Evolutionary conservation across 179 eudicot genomes (phyloP), one percentile per base, ranked within the genome.

Genomic region (Spinacia oleracea): DNA sequence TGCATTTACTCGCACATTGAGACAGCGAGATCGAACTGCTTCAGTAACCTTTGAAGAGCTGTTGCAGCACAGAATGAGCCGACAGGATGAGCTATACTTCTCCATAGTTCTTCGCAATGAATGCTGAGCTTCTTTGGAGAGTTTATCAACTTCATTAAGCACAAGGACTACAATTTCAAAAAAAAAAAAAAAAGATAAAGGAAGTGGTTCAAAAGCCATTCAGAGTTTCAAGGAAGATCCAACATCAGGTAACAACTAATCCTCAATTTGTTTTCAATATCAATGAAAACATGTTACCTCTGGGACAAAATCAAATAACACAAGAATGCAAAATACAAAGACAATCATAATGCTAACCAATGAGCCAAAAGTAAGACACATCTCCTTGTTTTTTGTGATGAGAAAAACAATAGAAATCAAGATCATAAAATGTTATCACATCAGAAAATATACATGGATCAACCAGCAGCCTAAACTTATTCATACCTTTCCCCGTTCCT

Each of bases 41-140:
- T 95, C 98, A 60, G 90, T 93, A 60, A 95, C 98, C 79, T 88
- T 95, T 48, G 98, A 95, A 67, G 98, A 95, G 79, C 98, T 95
- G 81, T 93, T 91, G 86, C 97, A 95, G 83, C 97, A 95, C 40
- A 95, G 84, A 78, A 95, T 95, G 60, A 95, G 88, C 75, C 98
- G 88, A 77, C 98, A 95, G 6, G 97, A 93, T 60, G 98, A 88
- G 85, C 98, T 93, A 74, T 95, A 93, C 77, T 93, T 95, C 92
- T 95, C 98, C 98, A 95, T 95, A 40, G 97, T 95, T 85, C 97
- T 88, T 69, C 98, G 83, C 35, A 95, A 85, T 69, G 98, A 93
- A 79, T 95, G 97, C n/a, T 95, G 98, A 51, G 98, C 98, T 90
- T 95, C 98, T 86, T 91, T 91, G 38, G 97, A 95, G 71, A 95